Evolutionary conservation across 2,329 filamentous ascomycete species (phyloP).

Genomic region (Bipolaris gigantea): DNA sequence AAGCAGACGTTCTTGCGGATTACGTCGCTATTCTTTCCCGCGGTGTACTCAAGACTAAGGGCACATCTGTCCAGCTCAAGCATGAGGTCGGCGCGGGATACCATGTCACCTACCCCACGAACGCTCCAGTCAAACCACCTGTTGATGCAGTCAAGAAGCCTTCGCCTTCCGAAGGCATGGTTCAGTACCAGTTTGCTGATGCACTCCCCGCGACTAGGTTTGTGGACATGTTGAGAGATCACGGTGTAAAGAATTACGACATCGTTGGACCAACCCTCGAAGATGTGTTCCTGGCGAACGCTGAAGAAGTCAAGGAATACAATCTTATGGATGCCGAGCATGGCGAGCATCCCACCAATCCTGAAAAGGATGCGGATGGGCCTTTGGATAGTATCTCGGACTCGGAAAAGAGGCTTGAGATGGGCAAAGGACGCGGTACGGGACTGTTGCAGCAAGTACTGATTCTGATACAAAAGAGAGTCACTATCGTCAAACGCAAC

Average conservation of each 20-base stretch:
- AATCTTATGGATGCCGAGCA: conserved; percentile 33
- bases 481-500: conserved; percentile 76
- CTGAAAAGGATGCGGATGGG: conserved; percentile 26
- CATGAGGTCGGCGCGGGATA: conserved; percentile 81
- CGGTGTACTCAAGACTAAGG: conserved; percentile 77
- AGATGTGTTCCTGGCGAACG: conserved; percentile 85
- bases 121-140: conserved; percentile 55
- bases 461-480: conserved; percentile 77
- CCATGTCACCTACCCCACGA: conserved; percentile 58
- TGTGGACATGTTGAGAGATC: conserved; percentile 67
- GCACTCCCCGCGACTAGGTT: conserved; percentile 72
- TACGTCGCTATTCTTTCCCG: conserved; percentile 87
- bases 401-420: conserved; percentile 42
- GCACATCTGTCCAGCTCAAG: conserved; percentile 85
- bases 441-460: conserved; percentile 69
- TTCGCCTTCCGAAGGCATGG: conserved; percentile 60
- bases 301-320: conserved; percentile 72
- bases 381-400: conserved; percentile 37
- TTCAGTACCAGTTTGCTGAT: conserved; percentile 70
- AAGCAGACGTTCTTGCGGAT: conserved; percentile 86
- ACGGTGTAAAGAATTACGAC: conserved; percentile 74
- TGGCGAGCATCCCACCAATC: conserved; percentile 23
- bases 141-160: conserved; percentile 47
- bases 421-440: conserved; percentile 70
- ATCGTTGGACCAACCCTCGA: conserved; percentile 89